Base-by-base conservation (phyloP, 345 rosid species). In the Eucalyptus globulus region DNA sequence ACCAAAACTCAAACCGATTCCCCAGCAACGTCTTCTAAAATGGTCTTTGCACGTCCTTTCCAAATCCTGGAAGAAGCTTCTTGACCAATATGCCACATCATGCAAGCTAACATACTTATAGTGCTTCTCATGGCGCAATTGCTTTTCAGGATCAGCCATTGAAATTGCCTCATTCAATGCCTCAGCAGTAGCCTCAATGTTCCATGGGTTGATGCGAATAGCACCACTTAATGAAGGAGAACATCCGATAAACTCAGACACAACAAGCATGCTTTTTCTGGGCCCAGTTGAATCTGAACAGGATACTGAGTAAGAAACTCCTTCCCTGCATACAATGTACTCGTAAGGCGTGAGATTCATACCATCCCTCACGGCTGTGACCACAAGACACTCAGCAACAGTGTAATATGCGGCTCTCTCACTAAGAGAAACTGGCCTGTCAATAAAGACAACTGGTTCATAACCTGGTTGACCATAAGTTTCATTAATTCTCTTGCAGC, bases 71-170 rank as follows among this genome's bases (percentile, higher is more conserved):
- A 91, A 95, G 92, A 96, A 96, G 91, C 98, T 96, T 80, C 91
- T 89, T 17, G 97, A 93, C 98, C 98, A 96, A 91, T 95, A 96
- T 7, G 97, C 96, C 80, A 95, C 97, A 91, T 96, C 97, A 90
- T 96, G 98, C 31, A 94, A 90, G 93, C 94, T 95, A 40, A 96
- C 95, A 89, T 96, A 96, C 92, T 93, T 94, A 87, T 95, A 97
- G 93, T 97, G 99, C 92, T 97, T 97, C 94, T 97, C 99, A 90
- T 97, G 99, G 40, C 99, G 95, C 93, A 96, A 88, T 69, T 96
- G 94, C 91, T 96, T 94, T 92, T 96, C 97, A 89, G 92, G 86
- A 90, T 93, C 94, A 31, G 88, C 87, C 96, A 94, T 91, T 37
- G 97, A 94, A 89, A 96, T 95, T 8, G 97, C 94, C 92, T 96